Conservation (phyloP, 2,329 filamentous ascomycete genomes). For the Botrytis aclada region DNA sequence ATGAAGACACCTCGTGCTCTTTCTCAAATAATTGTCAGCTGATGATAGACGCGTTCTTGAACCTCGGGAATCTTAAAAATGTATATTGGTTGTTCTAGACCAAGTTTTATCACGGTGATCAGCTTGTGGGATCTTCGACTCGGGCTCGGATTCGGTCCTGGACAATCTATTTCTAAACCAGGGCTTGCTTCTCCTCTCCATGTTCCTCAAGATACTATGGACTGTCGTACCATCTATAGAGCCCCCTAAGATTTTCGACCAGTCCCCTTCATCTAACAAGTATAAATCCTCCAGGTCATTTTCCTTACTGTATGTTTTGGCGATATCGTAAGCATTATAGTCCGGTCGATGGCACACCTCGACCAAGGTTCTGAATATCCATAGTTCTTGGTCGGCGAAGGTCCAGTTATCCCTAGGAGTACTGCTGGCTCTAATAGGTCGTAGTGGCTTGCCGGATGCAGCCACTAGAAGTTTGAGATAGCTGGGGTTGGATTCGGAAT, state of each 20-base stretch:
- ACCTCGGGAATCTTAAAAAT: background rate
- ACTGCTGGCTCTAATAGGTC: background rate
- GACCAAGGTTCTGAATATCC: background rate
- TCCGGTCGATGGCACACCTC: conserved; percentile 1
- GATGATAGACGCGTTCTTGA: background rate
- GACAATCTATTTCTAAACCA: no score
- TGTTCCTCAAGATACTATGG: background rate
- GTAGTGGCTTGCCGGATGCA: background rate
- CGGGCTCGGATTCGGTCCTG: background rate
- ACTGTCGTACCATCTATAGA: background rate
- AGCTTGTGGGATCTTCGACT: background rate
- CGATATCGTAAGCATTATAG: conserved; percentile 2
- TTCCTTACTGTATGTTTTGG: background rate
- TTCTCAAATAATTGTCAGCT: background rate
- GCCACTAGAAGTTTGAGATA: background rate
- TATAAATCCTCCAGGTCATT: background rate
- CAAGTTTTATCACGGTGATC: background rate
- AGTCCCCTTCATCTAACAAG: background rate
- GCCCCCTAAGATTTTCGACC: background rate
- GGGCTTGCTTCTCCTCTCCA: background rate
- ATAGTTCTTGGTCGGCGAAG: background rate
- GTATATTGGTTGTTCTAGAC: background rate
- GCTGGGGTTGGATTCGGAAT: background rate
- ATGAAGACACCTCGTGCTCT: background rate
- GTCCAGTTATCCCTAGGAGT: background rate